Base-by-base conservation (phyloP, 2,329 filamentous ascomycete genomes). In the Coniella lustricola region DNA sequence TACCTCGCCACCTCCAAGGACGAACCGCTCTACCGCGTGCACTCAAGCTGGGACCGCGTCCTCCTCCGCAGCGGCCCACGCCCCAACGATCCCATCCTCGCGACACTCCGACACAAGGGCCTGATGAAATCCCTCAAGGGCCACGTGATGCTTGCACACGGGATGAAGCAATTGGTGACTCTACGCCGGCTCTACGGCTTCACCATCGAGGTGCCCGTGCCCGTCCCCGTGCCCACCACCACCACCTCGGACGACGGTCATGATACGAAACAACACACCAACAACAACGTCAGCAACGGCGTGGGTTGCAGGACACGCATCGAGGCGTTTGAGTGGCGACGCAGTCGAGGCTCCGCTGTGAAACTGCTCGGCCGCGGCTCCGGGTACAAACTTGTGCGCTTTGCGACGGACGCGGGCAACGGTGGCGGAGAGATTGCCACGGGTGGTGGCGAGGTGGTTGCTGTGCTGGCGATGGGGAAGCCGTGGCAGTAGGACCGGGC, bases 251-350 rank as follows among this genome's bases (percentile, higher is more conserved):
- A n/a, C 37, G 20, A 34, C 3, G 31, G 10, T 1, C 3, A 5
- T 7, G 22, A 18, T 12, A 36, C n/a, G n/a, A n/a, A n/a, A n/a
- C n/a, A n/a, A n/a, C n/a, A n/a, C n/a, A n/a, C n/a, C n/a, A n/a
- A 1, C 3, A 38, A 38, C 10, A 13, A 9, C 12, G 14, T 2
- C 12, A 20, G 8, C 36, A 1, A 10, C 12, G 14, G 36, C n/a
- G n/a, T n/a, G 1, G 7, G 4, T 3, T 20, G 7, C 16, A 18
- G 37, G 13, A 47, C 32, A 7, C 32, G 45, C 9, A n/a, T 8
- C 9, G 45, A 48, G 31, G 20, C 16, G 16, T 48, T 48, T 21
- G 31, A 48, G 45, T 48, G 45, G 45, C 33, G 45, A 14, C 21
- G 7, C 3, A 41, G 37, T 9, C n/a, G 20, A n/a, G 45, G 45